Percentiles rank a stretch among this genome's conserved stretches.
Conservation (phyloP, 2,329 filamentous ascomycete species). For the Dactylellina parvicollis region DNA sequence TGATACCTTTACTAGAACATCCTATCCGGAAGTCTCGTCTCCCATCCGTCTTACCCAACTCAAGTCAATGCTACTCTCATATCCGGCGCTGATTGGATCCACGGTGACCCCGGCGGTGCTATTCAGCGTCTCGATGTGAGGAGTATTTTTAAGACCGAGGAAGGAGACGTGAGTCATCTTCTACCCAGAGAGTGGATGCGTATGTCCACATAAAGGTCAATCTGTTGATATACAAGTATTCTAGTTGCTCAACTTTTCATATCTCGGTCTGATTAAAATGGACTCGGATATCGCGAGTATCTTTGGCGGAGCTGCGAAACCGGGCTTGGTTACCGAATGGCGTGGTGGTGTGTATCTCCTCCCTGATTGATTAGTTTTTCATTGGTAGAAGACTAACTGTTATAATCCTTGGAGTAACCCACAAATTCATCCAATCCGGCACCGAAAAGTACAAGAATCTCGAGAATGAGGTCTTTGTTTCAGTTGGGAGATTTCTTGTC, state of each 20-base stretch:
- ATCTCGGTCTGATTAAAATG: slow-evolving; percentile 62
- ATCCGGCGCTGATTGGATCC: slow-evolving; percentile 63
- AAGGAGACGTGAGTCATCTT: slow-evolving; percentile 30
- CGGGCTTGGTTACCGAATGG: slow-evolving; percentile 62
- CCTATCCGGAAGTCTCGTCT: slow-evolving; percentile 60
- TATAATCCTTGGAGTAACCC: slow-evolving; percentile 59
- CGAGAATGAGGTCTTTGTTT: slow-evolving; percentile 63
- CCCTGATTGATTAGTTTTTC: slow-evolving; percentile 45
- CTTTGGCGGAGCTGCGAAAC: slow-evolving; percentile 60
- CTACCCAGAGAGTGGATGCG: too few species aligned
- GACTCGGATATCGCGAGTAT: slow-evolving; percentile 60
- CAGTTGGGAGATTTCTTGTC: slow-evolving; percentile 62
- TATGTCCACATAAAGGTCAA: too few species aligned
- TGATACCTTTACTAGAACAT: slow-evolving; percentile 46
- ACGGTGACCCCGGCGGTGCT: slow-evolving; percentile 61
- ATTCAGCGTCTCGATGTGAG: slow-evolving; percentile 62
- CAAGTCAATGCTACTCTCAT: slow-evolving; percentile 61
- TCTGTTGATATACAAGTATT: background rate
- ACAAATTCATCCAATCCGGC: slow-evolving; percentile 62
- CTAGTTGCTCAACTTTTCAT: slow-evolving; percentile 61
- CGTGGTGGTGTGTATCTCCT: slow-evolving; percentile 59
- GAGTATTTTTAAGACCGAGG: slow-evolving; percentile 59
- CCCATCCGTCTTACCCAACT: slow-evolving; percentile 61
- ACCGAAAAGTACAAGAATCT: slow-evolving; percentile 60
- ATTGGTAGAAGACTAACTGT: background rate